Conservation (phyloP, 73 alveolate genomes). For the Blepharisma stoltei region DNA sequence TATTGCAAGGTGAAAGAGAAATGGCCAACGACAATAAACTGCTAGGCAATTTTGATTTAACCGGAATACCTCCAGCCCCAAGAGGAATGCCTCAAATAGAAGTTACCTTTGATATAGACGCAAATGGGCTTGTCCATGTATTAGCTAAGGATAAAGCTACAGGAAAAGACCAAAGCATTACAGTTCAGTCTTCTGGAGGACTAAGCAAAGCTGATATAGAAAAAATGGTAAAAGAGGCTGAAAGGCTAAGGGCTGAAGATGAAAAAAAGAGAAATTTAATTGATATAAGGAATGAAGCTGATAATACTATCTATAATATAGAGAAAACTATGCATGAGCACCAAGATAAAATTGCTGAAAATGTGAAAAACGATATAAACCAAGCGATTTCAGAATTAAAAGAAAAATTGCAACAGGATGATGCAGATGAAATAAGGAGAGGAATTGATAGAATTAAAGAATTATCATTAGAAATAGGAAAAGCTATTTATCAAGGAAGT, state of each 20-base stretch:
- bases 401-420: slow-evolving; percentile 53
- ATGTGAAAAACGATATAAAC: slow-evolving; percentile 47
- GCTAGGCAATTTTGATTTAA: slow-evolving; percentile 93
- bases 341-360: slow-evolving; percentile 52
- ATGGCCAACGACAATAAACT: slow-evolving; percentile 94
- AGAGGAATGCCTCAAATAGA: slow-evolving; percentile 95
- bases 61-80: slow-evolving; percentile 93
- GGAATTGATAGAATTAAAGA: slow-evolving; percentile 61
- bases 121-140: slow-evolving; percentile 96
- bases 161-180: slow-evolving; percentile 65
- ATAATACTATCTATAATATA: too few species aligned
- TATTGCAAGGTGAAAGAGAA: slow-evolving; percentile 98
- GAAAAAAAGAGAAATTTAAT: too few species aligned
- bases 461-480: slow-evolving; percentile 65
- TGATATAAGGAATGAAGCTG: too few species aligned
- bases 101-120: slow-evolving; percentile 97
- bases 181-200: slow-evolving; percentile 74
- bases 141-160: slow-evolving; percentile 94
- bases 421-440: slow-evolving; percentile 46
- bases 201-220: too few species aligned
- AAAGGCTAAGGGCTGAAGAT: too few species aligned
- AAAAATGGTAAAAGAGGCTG: too few species aligned
- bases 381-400: slow-evolving; percentile 51
- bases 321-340: slow-evolving; percentile 56
- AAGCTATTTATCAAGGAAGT: slow-evolving; percentile 42